Conservation (phyloP, 208 protist genomes). For the Jaenimonas drosophilae region DNA sequence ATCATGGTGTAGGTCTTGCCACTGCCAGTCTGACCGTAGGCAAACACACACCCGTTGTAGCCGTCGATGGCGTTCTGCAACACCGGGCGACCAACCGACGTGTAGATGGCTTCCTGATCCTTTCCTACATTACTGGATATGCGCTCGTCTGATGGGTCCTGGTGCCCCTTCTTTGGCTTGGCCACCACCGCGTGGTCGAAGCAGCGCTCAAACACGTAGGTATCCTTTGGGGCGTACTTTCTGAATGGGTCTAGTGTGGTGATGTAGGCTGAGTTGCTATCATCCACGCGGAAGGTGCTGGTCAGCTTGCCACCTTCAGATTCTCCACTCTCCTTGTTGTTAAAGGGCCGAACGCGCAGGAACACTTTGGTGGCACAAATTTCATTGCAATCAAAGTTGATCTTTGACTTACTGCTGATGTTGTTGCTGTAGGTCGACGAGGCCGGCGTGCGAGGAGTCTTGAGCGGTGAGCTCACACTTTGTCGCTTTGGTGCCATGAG, state of each 20-base stretch:
- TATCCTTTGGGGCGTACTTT: neutral
- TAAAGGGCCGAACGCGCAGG: conserved; percentile 71
- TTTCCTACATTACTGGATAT: conserved; percentile 5
- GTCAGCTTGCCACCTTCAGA: too few relatives aligned
- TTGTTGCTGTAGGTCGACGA: too few relatives aligned
- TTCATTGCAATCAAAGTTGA: too few relatives aligned
- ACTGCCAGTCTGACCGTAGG: conserved; percentile 88
- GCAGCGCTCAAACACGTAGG: conserved; percentile 1
- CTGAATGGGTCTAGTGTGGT: neutral
- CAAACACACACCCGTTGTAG: conserved; percentile 86
- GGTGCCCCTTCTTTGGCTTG: conserved; percentile 1
- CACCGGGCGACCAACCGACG: conserved; percentile 65
- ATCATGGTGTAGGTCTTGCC: conserved; percentile 91
- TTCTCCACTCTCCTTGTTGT: conserved; percentile 27
- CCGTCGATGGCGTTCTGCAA: conserved; percentile 61
- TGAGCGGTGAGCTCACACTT: too few relatives aligned
- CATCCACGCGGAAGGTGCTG: neutral
- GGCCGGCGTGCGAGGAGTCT: too few relatives aligned
- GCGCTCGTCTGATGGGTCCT: neutral
- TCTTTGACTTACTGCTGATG: too few relatives aligned
- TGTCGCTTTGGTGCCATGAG: too few relatives aligned
- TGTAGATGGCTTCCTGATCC: conserved; percentile 66
- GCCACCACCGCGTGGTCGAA: neutral
- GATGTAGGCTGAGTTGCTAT: neutral
- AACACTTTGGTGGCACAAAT: conserved; percentile 52